These are phyloP conservation scores for Trichoderma koningiopsis DNA, from an alignment of 2,329 filamentous ascomycete species.

Conservation along the genomic window DNA sequence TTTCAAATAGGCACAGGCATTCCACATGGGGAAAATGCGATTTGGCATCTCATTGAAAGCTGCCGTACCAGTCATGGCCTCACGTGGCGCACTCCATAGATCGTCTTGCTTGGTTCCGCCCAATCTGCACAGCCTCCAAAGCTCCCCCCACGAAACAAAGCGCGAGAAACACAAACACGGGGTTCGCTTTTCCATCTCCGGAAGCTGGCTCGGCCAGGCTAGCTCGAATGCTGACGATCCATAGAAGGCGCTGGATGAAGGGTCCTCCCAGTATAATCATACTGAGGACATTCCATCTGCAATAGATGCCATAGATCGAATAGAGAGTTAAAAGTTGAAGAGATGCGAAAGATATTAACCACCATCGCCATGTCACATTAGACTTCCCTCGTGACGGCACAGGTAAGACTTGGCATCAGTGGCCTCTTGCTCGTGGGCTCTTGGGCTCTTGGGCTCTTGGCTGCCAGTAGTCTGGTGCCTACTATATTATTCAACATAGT, in stretches of 20 bases:
- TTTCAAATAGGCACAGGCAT: background rate
- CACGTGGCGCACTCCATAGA: background rate
- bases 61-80: background rate
- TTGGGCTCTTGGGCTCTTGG: slow-evolving; percentile 1
- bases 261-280: background rate
- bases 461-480: background rate
- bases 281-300: background rate
- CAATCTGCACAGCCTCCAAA: slow-evolving; percentile 15
- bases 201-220: background rate
- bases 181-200: background rate
- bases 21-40: background rate
- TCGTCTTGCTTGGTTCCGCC: background rate
- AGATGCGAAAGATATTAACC: background rate
- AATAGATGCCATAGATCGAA: background rate
- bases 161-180: background rate
- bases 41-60: background rate
- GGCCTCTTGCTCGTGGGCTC: background rate
- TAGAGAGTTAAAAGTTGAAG: background rate
- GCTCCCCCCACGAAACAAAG: slow-evolving; percentile 3
- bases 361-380: background rate
- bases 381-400: slow-evolving; percentile 21
- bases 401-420: slow-evolving; percentile 17
- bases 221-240: background rate
- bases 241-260: background rate
- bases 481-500: background rate